Conservation (phyloP, 2,329 filamentous ascomycete species). For the Anthostomella pinea region DNA sequence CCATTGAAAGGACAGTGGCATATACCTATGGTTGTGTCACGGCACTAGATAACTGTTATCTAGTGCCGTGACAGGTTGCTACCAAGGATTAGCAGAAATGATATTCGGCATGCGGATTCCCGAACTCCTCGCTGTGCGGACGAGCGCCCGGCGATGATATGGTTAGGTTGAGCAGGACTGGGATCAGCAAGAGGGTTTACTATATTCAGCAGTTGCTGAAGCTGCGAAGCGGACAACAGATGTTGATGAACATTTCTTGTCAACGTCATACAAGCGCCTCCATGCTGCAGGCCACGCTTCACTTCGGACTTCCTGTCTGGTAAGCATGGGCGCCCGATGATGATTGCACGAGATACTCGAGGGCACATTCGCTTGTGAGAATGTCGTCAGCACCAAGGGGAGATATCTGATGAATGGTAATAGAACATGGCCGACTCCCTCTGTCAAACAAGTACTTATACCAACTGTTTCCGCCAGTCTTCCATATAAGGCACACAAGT, state of each 20-base stretch:
- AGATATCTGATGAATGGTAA: conserved; percentile 5
- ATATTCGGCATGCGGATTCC: background rate
- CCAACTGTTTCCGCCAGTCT: no score
- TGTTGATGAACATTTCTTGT: conserved; percentile 12
- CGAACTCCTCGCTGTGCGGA: background rate
- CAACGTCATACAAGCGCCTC: conserved; percentile 15
- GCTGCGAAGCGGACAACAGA: conserved; percentile 11
- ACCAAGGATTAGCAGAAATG: no score
- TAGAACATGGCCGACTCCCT: conserved; percentile 7
- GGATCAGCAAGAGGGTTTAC: conserved; percentile 16
- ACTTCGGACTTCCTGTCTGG: conserved; percentile 10
- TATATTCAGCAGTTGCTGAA: conserved; percentile 14
- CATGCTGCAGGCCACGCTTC: conserved; percentile 10
- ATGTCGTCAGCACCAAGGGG: conserved; percentile 6
- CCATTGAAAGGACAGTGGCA: no score
- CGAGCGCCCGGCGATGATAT: background rate
- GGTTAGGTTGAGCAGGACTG: background rate
- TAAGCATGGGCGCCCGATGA: conserved; percentile 13
- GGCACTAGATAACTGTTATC: no score
- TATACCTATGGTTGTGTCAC: no score
- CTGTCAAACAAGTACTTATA: conserved; percentile 13
- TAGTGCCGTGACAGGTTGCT: no score
- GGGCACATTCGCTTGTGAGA: no score
- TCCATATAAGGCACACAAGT: no score
- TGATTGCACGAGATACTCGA: conserved; percentile 4